Evolutionary conservation across 805 yeast genomes (phyloP).

Genomic region (Cyberlindnera xishuangbannaensis): DNA sequence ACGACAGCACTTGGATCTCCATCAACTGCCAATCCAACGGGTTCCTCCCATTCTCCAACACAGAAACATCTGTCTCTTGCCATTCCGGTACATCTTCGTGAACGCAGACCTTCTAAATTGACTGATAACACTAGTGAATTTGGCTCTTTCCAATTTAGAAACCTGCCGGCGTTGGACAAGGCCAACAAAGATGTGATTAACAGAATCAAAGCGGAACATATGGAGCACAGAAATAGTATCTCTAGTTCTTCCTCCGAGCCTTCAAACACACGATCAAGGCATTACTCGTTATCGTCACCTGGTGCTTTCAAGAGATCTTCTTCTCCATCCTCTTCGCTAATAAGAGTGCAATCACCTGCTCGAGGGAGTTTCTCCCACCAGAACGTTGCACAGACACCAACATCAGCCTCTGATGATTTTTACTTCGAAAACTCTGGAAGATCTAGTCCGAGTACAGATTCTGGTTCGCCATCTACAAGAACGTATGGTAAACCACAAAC

Average conservation of each 20-base stretch:
- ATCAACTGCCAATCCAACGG: slow-evolving; percentile 21
- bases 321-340: slow-evolving; percentile 34
- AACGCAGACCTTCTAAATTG: slow-evolving; percentile 65
- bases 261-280: slow-evolving; percentile 23
- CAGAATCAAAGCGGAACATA: slow-evolving; percentile 76
- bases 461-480: slow-evolving; percentile 23
- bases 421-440: slow-evolving; percentile 27
- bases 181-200: slow-evolving; percentile 92
- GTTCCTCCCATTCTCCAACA: slow-evolving; percentile 30
- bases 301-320: slow-evolving; percentile 41
- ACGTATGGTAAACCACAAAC: slow-evolving; percentile 18
- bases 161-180: slow-evolving; percentile 82
- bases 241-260: slow-evolving; percentile 33
- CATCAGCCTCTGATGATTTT: slow-evolving; percentile 30
- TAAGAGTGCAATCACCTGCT: slow-evolving; percentile 30
- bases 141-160: slow-evolving; percentile 89
- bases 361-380: slow-evolving; percentile 17
- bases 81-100: slow-evolving; percentile 54
- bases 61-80: slow-evolving; percentile 38
- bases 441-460: slow-evolving; percentile 29
- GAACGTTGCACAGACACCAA: slow-evolving; percentile 18
- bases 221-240: slow-evolving; percentile 36
- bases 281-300: slow-evolving; percentile 27
- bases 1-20: slow-evolving; percentile 26
- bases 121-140: slow-evolving; percentile 65